Conservation (phyloP, 2,329 filamentous ascomycete species). For the Rhynchosporium agropyri region DNA sequence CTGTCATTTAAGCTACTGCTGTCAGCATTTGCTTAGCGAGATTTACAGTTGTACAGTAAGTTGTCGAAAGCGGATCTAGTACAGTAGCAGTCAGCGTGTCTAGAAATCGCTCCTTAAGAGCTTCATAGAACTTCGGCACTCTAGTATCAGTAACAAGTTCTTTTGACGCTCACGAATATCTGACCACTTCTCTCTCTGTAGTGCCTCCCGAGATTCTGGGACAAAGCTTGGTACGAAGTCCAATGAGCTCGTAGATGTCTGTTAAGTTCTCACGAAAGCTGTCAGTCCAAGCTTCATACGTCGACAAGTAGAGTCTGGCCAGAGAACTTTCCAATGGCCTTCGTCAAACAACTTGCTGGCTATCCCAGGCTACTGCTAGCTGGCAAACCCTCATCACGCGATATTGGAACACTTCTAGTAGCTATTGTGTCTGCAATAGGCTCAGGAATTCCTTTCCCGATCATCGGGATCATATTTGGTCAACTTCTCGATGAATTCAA, state of each 20-base stretch:
- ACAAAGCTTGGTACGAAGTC: conserved; percentile 5
- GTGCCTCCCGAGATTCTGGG: not conserved
- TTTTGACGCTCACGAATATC: no score
- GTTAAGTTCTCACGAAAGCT: not conserved
- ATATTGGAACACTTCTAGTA: conserved; percentile 43
- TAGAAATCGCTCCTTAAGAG: no score
- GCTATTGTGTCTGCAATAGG: conserved; percentile 53
- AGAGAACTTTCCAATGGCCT: conserved; percentile 10
- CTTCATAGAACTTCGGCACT: no score
- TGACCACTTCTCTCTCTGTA: no score
- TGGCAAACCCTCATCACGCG: conserved; percentile 28
- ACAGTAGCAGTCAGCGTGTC: no score
- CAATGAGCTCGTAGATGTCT: not conserved
- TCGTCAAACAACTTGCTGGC: conserved; percentile 19
- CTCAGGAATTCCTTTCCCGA: conserved; percentile 63
- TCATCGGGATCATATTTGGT: conserved; percentile 66
- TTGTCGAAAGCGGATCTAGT: not conserved
- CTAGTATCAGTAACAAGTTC: no score
- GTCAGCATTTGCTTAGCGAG: conserved; percentile 7
- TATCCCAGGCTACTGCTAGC: conserved; percentile 30
- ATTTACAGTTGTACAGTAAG: not conserved
- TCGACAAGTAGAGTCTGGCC: not conserved
- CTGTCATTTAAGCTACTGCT: not conserved
- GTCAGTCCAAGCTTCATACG: not conserved
- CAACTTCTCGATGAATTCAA: conserved; percentile 66